These are phyloP conservation scores for Claviceps sp. DNA, from an alignment of 2,329 filamentous ascomycete species.

Conservation along the genomic window DNA sequence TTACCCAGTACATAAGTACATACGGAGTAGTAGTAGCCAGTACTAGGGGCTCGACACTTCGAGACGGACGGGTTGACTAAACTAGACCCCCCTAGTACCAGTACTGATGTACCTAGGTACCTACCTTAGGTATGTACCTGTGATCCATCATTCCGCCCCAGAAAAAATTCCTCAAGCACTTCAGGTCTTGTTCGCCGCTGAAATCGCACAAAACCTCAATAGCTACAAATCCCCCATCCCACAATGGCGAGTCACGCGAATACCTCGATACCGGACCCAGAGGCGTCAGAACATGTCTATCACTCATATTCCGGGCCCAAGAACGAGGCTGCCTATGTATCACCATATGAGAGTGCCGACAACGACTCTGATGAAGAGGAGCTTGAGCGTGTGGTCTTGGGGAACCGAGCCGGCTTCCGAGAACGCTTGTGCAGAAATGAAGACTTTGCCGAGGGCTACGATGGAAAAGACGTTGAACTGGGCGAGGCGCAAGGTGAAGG, in stretches of 20 bases:
- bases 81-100: no score
- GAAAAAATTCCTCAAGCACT: no score
- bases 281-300: slow-evolving; percentile 17
- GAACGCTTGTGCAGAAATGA: slow-evolving; percentile 48
- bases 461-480: slow-evolving; percentile 20
- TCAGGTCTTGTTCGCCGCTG: no score
- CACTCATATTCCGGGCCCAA: slow-evolving; percentile 17
- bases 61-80: no score
- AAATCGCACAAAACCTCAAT: no score
- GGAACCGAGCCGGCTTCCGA: slow-evolving; percentile 71
- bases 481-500: slow-evolving; percentile 34
- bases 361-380: slow-evolving; percentile 78
- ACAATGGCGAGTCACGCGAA: slow-evolving; percentile 20
- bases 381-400: slow-evolving; percentile 78
- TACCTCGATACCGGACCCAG: slow-evolving; percentile 14
- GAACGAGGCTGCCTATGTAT: slow-evolving; percentile 14
- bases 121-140: no score
- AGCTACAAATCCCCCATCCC: no score
- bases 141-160: no score
- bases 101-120: no score
- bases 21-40: no score
- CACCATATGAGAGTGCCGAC: slow-evolving; percentile 27
- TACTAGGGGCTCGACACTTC: no score
- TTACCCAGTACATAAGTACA: no score
- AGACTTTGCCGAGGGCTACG: slow-evolving; percentile 23